Base-by-base conservation (phyloP, 805 yeast species). In the Ogataea paraovalis region DNA sequence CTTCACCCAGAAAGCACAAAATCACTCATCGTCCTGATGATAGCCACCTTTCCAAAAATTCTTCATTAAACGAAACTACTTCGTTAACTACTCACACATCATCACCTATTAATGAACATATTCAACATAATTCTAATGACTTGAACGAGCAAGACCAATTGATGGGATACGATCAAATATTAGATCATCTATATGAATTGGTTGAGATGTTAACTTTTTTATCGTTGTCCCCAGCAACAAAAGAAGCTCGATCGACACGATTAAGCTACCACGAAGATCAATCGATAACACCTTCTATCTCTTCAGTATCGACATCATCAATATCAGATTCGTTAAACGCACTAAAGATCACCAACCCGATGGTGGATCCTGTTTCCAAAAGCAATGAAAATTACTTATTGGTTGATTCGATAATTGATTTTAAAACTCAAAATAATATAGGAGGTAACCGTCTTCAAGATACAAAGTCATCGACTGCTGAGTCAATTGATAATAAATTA, bases 131-230 rank as follows among this genome's bases (percentile, higher is more conserved):
- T 28, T 16, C 25, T 20, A n/a, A 19, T 5, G 3, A 25, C 16
- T 21, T 12, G 3, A 8, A 36, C 16, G 28, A 34, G n/a, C 16
- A 10, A 7, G 43, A 33, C 13, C 22, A 42, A 3, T 21, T 19
- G 7, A 30, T 44, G 39, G 10, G 20, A 30, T 49, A 49, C 23
- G 40, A 45, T 12, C 30, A 39, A 39, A 27, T 40, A 3, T 21
- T 50, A n/a, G 53, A 50, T 34, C 33, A 39, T 25, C 25, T 50
- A 21, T 37, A 42, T 5, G 36, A 22, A 1, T 25, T 45, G 16
- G 32, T 39, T 19, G 25, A 42, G 13, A 39, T 16, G 16, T 25
- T 50, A 32, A 44, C 50, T 3, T 8, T 38, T 6, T 16, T 32
- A 14, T n/a, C n/a, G 2, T 21, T 42, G 21, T 14, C 23, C 7